Evolutionary conservation across 129 eudicot species (phyloP), one percentile per base, ranked within the genome.

Genomic region (Chrysanthemum seticuspe): DNA sequence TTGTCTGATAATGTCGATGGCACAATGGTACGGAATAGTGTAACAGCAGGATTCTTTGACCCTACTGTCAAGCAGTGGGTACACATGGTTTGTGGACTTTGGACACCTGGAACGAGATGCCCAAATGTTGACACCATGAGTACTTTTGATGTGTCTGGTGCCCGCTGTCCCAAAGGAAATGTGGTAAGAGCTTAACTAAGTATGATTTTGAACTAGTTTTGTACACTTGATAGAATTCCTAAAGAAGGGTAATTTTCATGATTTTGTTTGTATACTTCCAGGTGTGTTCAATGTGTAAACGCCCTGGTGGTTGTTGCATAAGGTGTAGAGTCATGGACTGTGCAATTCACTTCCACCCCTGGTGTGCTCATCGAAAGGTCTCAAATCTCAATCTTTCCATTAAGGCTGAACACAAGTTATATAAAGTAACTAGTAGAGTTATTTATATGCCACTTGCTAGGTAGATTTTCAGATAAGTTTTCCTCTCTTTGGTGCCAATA

Each of bases 321-420:
- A 68, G 67, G 62, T 87, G 92, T 69, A 72, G 92, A 69, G 84
- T 84, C 62, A 25, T 63, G 50, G 76, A 75, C 65, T 87, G 92
- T 65, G 31, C 72, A 16, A 54, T 82, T 61, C 67, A 65, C 56
- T 87, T 87, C 47, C 92, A 87, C 79, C 89, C 92, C 21, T 87
- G 92, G 92, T 87, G 92, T 50, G 88, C 92, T 45, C 92, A 84
- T 68, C 81, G 57, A 45, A 87, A 87, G 92, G 92, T 87, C 65
- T 68, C 47, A 9, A 57, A 40, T 40, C 47, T 40, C 47, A 40
- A 40, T 40, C 50, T 44, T 40, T 34, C 54, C 79, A 51, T 45
- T n/a, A 63, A 67, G 7, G 50, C 68, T 59, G 64, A 59, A 11
- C 21, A 25, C 54, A 9, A 62, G 27, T 53, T 67, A 66, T 48